A percentile compares a stretch with the other conserved stretches of the same genome.
phyloP scores from a whole-genome alignment of 768 basidiomycete genomes.

The Pulveroboletus sp. region DNA sequence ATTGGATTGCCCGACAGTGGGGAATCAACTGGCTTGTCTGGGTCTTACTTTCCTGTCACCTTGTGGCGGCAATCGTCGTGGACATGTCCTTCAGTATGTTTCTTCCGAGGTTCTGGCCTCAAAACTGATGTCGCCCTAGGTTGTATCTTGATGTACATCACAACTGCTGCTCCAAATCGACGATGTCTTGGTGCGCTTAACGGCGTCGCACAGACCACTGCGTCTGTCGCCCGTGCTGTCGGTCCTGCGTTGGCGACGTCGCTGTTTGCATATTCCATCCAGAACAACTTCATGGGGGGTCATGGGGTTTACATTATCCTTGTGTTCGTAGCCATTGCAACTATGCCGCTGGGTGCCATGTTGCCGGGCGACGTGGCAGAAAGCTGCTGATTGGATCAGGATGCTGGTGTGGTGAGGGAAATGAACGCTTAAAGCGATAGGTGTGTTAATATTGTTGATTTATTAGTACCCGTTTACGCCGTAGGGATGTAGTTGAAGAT shows the following conservation, averaged over 20 bases:
- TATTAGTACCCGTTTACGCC: conserved; percentile 3
- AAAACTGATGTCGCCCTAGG: conserved; percentile 35
- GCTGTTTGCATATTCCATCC: conserved; percentile 37
- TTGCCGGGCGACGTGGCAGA: conserved; percentile 19
- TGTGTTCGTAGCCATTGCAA: conserved; percentile 11
- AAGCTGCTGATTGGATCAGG: conserved; percentile 9
- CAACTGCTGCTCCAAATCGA: conserved; percentile 60
- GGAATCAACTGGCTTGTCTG: conserved; percentile 26
- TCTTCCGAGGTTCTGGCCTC: neutral
- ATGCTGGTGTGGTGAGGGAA: no score
- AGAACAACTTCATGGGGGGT: conserved; percentile 35
- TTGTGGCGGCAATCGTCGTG: conserved; percentile 18
- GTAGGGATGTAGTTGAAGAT: neutral
- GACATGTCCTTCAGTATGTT: conserved; percentile 34
- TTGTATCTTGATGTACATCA: conserved; percentile 67
- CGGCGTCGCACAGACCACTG: conserved; percentile 38
- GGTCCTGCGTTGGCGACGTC: conserved; percentile 33
- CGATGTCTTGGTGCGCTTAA: conserved; percentile 68
- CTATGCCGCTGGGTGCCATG: conserved; percentile 20
- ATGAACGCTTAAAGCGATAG: no score
- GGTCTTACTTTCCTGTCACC: conserved; percentile 25
- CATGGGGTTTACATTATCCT: conserved; percentile 33
- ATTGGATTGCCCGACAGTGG: conserved; percentile 23
- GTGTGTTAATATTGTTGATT: conserved; percentile 16
- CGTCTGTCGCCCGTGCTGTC: conserved; percentile 30